Evolutionary conservation across 805 yeast species (phyloP).

Genomic region (Pichia heedii): DNA sequence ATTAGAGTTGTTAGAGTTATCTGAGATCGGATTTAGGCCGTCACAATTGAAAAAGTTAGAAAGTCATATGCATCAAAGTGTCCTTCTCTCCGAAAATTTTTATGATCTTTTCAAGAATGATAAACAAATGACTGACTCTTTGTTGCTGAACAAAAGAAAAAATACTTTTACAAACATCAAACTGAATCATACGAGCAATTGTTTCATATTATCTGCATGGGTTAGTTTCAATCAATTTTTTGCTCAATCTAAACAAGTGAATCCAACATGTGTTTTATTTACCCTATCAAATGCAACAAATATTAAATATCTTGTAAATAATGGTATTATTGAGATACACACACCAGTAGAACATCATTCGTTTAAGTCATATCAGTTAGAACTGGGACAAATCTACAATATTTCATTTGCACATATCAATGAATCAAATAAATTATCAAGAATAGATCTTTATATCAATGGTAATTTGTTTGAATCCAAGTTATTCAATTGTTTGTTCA

Average conservation of each 20-base stretch:
- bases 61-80: neutral
- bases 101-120: neutral
- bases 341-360: conserved; percentile 8
- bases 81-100: neutral
- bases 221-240: conserved; percentile 12
- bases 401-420: conserved; percentile 20
- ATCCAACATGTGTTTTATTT: neutral
- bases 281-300: neutral
- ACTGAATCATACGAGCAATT: conserved; percentile 6
- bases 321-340: conserved; percentile 11
- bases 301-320: conserved; percentile 5
- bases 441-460: conserved; percentile 38
- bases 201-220: conserved; percentile 23
- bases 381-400: conserved; percentile 19
- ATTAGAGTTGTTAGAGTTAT: conserved; percentile 1
- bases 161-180: neutral
- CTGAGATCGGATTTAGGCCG: conserved; percentile 15
- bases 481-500: conserved; percentile 10
- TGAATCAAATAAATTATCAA: conserved; percentile 19
- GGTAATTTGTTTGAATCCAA: conserved; percentile 36
- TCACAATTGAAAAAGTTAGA: neutral
- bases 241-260: neutral
- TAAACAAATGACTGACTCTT: neutral
- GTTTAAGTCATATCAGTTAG: conserved; percentile 24
- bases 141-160: neutral